Evolutionary conservation across 495 filamentous ascomycete genomes (phyloP), one percentile per base, ranked within the genome.

Genomic region (Neurospora pannonica): DNA sequence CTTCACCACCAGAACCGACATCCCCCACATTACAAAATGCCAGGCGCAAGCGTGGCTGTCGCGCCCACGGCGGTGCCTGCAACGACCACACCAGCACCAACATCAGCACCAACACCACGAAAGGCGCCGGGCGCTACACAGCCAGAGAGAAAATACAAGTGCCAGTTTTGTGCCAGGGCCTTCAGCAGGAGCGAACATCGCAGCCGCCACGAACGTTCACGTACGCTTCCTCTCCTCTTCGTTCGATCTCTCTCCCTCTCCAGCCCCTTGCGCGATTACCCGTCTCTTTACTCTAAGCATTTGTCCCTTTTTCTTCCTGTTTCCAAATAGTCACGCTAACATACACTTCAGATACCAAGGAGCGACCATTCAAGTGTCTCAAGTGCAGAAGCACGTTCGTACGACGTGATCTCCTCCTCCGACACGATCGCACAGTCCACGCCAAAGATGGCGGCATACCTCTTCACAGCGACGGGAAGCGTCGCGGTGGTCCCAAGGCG

Each of bases 351-450:
- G 95, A 98, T 84, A 99, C 96, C 71, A 99, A 99, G 86, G 96
- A 99, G 84, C 92, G 96, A 74, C 96, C 96, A 40, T 99, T 99
- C 88, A 98, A 98, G 81, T 99, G 96, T 85, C 85, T 91, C 80
- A 99, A 99, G 86, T 99, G 96, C 85, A 89, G 95, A 78, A 98
- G 96, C 87, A 99, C 96, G 74, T 99, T 99, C 79, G 96, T 99
- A 76, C 92, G 96, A 82, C 92, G 96, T 84, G 96, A 99, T 84
- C 88, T 99, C 34, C 89, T 99, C 42, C 89, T 99, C 75, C 94
- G 96, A 82, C 96, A 99, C 85, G 96, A 99, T 82, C 93, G 96
- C 77, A 99, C 96, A 73, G 96, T 99, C 71, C 96, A 99, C 83
- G 96, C 96, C 73, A 99, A 99, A 84, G 96, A 99, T 88, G 97